These are phyloP conservation scores for Senna siamea DNA, from an alignment of 306 rosid species.

Conservation along the genomic window DNA sequence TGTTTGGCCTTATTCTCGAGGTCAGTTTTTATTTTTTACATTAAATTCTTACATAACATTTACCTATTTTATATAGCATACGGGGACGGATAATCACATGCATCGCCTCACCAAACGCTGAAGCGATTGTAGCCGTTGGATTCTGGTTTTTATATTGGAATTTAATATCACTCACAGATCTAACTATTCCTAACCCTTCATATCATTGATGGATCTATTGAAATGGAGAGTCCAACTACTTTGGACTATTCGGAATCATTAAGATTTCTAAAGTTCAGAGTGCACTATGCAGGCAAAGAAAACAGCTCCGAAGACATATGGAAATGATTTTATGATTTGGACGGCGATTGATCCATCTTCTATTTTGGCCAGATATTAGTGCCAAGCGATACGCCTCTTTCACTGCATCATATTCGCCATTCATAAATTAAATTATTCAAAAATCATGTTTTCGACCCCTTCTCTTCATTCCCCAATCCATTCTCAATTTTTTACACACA, in stretches of 20 bases:
- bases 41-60: background rate
- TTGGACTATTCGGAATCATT: background rate
- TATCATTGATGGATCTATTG: background rate
- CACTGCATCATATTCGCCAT: background rate
- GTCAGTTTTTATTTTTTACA: background rate
- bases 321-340: background rate
- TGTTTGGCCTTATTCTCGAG: constrained; percentile 34
- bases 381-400: constrained; percentile 8
- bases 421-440: background rate
- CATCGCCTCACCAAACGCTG: background rate
- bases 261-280: too few relatives aligned
- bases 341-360: background rate
- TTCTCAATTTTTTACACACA: too few relatives aligned
- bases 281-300: too few relatives aligned
- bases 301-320: too few relatives aligned
- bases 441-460: constrained; percentile 29
- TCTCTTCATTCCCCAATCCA: too few relatives aligned
- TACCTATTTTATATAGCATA: background rate
- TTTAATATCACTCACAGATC: background rate
- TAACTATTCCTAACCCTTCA: background rate
- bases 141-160: background rate
- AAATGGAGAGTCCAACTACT: background rate
- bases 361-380: background rate
- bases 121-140: constrained; percentile 12
- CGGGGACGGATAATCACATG: background rate